phyloP scores from a whole-genome alignment of 2,329 filamentous ascomycete species.

The Macroventuria anomochaeta region DNA sequence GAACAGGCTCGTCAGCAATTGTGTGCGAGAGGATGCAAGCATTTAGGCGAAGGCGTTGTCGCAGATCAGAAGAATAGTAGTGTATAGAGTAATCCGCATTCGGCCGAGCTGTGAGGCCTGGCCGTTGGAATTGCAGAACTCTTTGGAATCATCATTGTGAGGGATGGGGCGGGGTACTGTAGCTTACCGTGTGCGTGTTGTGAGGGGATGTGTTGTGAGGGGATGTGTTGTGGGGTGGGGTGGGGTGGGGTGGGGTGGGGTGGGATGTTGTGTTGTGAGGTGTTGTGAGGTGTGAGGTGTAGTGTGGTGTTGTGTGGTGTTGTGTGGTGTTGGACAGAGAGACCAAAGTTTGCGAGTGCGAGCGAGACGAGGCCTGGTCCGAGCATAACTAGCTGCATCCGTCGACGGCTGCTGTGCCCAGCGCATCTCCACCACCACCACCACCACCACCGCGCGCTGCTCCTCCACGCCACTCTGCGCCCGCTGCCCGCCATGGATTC shows the following conservation, averaged over 20 bases:
- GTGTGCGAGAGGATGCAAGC: neutral
- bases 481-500: conserved; percentile 53
- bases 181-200: conserved; percentile 21
- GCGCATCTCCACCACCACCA: neutral
- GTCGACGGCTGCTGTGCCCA: no score
- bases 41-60: neutral
- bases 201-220: neutral
- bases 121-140: conserved; percentile 60
- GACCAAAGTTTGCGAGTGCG: conserved; percentile 14
- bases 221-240: conserved; percentile 5
- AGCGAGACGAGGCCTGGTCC: conserved; percentile 12
- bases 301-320: neutral
- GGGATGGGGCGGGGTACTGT: neutral
- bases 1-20: conserved; percentile 18
- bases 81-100: conserved; percentile 55
- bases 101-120: conserved; percentile 41
- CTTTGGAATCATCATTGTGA: conserved; percentile 53
- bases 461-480: neutral
- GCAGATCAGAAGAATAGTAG: conserved; percentile 58
- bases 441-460: neutral
- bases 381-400: neutral
- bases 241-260: no score
- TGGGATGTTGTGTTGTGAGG: conserved; percentile 5
- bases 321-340: conserved; percentile 2
- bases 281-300: no score